Conservation (phyloP, 495 filamentous ascomycete species). For the Oleoguttula mirabilis region DNA sequence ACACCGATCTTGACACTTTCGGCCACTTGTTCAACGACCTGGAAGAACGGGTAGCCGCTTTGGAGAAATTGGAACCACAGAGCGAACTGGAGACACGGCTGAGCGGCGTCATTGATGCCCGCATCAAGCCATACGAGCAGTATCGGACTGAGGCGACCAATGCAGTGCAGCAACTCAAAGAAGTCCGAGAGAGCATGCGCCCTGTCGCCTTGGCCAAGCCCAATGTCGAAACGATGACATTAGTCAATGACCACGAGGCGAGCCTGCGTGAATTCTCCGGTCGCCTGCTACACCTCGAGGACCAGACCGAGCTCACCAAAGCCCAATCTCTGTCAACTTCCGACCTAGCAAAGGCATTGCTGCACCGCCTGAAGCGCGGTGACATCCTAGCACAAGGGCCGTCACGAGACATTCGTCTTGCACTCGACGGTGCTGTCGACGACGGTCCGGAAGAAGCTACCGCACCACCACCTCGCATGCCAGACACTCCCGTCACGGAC, state of each 20-base stretch:
- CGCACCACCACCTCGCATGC: neutral
- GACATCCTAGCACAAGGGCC: neutral
- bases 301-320: neutral
- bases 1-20: neutral
- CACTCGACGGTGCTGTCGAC: neutral
- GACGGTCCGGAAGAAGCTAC: neutral
- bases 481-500: neutral
- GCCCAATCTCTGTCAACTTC: neutral
- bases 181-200: neutral
- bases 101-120: neutral
- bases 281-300: neutral
- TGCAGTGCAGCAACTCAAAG: slow-evolving; percentile 2
- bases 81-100: neutral
- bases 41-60: neutral
- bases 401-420: neutral
- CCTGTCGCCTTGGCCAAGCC: neutral
- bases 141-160: slow-evolving; percentile 1
- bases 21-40: neutral
- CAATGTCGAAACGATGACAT: neutral
- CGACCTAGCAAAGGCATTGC: neutral
- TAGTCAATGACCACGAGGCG: slow-evolving; percentile 3
- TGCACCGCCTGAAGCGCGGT: neutral
- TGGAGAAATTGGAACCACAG: too few relatives aligned
- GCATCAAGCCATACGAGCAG: slow-evolving; percentile 4
- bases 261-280: neutral